Evolutionary conservation across 2,329 filamentous ascomycete species (phyloP), one percentile per base, ranked within the genome.

Genomic region (Cladophialophora carrionii): DNA sequence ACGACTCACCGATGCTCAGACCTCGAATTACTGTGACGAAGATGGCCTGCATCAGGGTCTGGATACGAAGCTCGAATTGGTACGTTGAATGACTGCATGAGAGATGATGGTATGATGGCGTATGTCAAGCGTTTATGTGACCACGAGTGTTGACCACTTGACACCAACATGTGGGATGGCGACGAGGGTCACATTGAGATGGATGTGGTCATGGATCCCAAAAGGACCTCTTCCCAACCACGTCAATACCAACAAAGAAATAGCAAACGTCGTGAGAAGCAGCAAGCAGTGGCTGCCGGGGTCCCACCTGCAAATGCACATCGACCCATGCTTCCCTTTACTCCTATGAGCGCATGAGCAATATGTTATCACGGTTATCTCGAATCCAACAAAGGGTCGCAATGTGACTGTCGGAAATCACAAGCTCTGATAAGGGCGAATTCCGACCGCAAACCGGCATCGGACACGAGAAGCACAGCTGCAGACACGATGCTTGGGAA

Each of bases 401-500:
- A 20, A n/a, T 43, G 17, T 58, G 43, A 24, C n/a, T 29, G 31
- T 29, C 31, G n/a, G 41, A 8, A 31, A 58, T 46, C 20, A 34
- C 32, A 51, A 32, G 46, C 32, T 53, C 20, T 34, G 57, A 60
- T 60, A 60, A 60, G 46, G 48, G 57, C 17, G 17, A 43, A 60
- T 41, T 10, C 46, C 46, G 48, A 22, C 46, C 31, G 46, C 57
- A 60, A 24, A 60, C 43, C 31, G 51, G 14, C 34, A 17, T 61
- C 37, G 41, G 31, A 31, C 29, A 29, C 17, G 31, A 49, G 48
- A 32, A 43, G 46, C 31, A 49, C 52, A 55, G 51, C 31, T 22
- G 49, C 48, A 62, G 41, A 56, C 43, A 62, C 52, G 53, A 48
- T 55, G 52, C 37, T 60, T 37, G 43, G 29, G 46, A 49, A 24